These are phyloP conservation scores for Mallotus repandus DNA, from an alignment of 441 rosid species.

Conservation along the genomic window DNA sequence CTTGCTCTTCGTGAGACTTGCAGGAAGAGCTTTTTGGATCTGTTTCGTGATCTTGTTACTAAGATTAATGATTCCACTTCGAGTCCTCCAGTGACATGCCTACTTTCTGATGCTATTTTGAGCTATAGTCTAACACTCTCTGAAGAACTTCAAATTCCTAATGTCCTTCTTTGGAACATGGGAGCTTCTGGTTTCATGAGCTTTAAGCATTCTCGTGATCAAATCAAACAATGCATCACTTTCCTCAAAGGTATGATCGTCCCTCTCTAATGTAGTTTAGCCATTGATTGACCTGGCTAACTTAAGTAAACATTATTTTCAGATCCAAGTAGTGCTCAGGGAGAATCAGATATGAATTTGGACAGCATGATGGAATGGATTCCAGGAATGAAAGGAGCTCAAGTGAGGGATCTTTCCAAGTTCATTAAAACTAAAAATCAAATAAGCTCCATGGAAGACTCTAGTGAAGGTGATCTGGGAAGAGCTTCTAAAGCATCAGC, in stretches of 20 bases:
- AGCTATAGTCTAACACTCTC: slow-evolving; percentile 10
- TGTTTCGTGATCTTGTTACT: slow-evolving; percentile 10
- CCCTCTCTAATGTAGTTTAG: no score
- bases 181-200: slow-evolving; percentile 23
- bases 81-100: slow-evolving; percentile 22
- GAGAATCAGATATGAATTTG: background rate
- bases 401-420: slow-evolving; percentile 10
- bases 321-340: slow-evolving; percentile 13
- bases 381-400: slow-evolving; percentile 22
- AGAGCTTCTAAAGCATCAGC: slow-evolving; percentile 19
- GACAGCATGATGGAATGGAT: slow-evolving; percentile 24
- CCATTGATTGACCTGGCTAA: background rate
- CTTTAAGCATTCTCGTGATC: slow-evolving; percentile 14
- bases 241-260: slow-evolving; percentile 10
- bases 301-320: background rate
- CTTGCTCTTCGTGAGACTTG: slow-evolving; percentile 18
- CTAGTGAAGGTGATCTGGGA: background rate
- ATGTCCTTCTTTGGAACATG: slow-evolving; percentile 24
- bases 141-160: slow-evolving; percentile 23
- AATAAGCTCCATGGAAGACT: slow-evolving; percentile 3
- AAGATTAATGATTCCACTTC: slow-evolving; percentile 14
- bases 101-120: slow-evolving; percentile 25
- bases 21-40: background rate
- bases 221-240: slow-evolving; percentile 13
- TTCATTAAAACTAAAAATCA: slow-evolving; percentile 3